phyloP scores from a whole-genome alignment of 148 eudicot species.

The Chenopodium quinoa region DNA sequence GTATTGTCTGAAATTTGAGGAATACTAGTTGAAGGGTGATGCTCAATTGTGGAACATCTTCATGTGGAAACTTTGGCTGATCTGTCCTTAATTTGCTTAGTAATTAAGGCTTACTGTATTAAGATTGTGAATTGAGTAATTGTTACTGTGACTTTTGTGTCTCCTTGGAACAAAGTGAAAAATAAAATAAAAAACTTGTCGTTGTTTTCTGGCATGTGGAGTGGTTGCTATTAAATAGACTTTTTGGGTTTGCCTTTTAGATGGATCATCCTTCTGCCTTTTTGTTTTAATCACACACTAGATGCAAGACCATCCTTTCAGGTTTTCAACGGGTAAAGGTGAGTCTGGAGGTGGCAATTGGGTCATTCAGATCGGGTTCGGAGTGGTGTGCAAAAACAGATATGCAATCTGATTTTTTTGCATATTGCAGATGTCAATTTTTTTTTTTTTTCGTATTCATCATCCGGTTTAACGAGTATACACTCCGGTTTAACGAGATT shows the following conservation, averaged over 20 bases:
- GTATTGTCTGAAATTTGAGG: background rate
- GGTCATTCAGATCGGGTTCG: too few relatives aligned
- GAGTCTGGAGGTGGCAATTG: too few relatives aligned
- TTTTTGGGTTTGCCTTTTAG: too few relatives aligned
- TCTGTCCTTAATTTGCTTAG: background rate
- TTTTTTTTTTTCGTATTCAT: too few relatives aligned
- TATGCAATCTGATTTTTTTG: too few relatives aligned
- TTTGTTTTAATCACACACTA: background rate
- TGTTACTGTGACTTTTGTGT: background rate
- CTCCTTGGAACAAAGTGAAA: background rate
- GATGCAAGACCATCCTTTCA: too few relatives aligned
- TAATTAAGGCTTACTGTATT: too few relatives aligned
- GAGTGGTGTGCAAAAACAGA: too few relatives aligned
- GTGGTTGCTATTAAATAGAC: background rate
- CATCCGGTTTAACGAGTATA: too few relatives aligned
- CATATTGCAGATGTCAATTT: too few relatives aligned
- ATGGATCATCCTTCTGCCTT: background rate
- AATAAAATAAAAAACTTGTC: background rate
- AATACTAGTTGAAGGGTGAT: conserved; percentile 9
- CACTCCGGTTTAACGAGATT: too few relatives aligned
- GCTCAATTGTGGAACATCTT: background rate
- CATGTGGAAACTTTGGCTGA: background rate
- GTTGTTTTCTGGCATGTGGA: background rate
- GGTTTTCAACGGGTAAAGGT: too few relatives aligned
- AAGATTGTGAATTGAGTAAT: background rate